Percentiles rank a stretch among this genome's conserved stretches.
phyloP scores from a whole-genome alignment of 768 basidiomycete genomes.

The Guyanaporus albipodus region DNA sequence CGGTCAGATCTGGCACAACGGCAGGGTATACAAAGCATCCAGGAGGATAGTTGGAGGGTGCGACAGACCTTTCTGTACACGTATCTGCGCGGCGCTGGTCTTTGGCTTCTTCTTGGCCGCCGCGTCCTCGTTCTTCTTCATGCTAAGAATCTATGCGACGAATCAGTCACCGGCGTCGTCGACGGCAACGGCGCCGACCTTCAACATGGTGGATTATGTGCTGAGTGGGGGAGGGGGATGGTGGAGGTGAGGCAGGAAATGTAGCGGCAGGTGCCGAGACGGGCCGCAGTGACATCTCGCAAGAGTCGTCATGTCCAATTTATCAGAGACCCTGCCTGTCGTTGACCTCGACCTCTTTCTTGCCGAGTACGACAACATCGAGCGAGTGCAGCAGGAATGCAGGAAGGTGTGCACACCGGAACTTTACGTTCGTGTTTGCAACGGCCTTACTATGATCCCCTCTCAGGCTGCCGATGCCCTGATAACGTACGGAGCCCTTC shows the following conservation, averaged over 20 bases:
- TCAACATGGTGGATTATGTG: slow-evolving; percentile 37
- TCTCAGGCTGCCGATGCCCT: slow-evolving; percentile 74
- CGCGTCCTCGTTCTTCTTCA: slow-evolving; percentile 99
- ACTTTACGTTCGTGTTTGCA: background rate
- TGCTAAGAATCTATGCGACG: slow-evolving; percentile 83
- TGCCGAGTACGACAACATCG: slow-evolving; percentile 41
- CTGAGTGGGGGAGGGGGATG: slow-evolving; percentile 10
- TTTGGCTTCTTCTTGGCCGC: slow-evolving; percentile 98
- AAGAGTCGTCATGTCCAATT: slow-evolving; percentile 36
- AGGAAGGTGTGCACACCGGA: slow-evolving; percentile 43
- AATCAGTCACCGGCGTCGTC: slow-evolving; percentile 6
- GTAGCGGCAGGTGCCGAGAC: slow-evolving; percentile 31
- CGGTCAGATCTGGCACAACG: slow-evolving; percentile 73
- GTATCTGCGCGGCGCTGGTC: slow-evolving; percentile 96
- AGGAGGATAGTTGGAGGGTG: background rate
- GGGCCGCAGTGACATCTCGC: no score
- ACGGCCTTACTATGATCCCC: background rate
- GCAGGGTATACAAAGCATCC: slow-evolving; percentile 4
- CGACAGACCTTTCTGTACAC: slow-evolving; percentile 93
- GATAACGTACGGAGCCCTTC: slow-evolving; percentile 79
- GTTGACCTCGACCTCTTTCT: slow-evolving; percentile 76
- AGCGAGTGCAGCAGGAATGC: slow-evolving; percentile 55
- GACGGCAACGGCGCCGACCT: slow-evolving; percentile 28
- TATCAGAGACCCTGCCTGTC: slow-evolving; percentile 57
- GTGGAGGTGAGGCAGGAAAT: slow-evolving; percentile 21